Percentiles rank a stretch among this genome's conserved stretches.
Evolutionary conservation across 2,329 filamentous ascomycete species (phyloP).

Genomic region (Pyricularia sp.): DNA sequence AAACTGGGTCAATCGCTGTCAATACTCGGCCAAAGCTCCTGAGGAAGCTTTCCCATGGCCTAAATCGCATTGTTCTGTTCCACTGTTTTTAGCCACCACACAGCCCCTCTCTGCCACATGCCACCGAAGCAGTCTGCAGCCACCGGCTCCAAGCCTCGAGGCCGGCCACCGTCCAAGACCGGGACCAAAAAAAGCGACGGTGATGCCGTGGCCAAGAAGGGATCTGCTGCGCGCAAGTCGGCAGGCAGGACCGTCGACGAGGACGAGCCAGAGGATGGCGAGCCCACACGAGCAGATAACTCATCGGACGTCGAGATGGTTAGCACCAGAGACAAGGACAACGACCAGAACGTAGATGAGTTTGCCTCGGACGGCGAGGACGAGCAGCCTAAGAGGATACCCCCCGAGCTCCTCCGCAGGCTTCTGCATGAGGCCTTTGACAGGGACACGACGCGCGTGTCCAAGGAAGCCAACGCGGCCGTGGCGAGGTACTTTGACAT

Average conservation of each 20-base stretch:
- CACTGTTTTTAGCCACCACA: not conserved
- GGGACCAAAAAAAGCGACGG: constrained; percentile 3
- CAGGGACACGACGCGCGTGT: constrained; percentile 60
- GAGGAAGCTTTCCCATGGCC: not conserved
- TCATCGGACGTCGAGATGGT: not conserved
- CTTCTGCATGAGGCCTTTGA: constrained; percentile 75
- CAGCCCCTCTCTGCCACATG: constrained; percentile 21
- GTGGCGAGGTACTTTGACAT: constrained; percentile 82
- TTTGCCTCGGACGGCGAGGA: constrained; percentile 21
- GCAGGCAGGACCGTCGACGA: not conserved
- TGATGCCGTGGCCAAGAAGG: not conserved
- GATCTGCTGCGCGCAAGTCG: not conserved
- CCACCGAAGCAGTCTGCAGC: constrained; percentile 26
- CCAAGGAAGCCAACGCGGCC: constrained; percentile 66
- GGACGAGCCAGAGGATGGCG: not conserved
- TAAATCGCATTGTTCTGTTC: not conserved
- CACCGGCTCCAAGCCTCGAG: constrained; percentile 1
- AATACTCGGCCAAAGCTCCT: no score
- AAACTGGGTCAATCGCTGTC: not conserved
- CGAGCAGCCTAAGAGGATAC: constrained; percentile 44
- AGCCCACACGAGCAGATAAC: not conserved
- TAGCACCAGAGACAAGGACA: constrained; percentile 16
- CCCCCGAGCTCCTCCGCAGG: constrained; percentile 63
- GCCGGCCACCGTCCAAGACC: constrained; percentile 12
- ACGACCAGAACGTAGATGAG: constrained; percentile 7